Evolutionary conservation across 202 grass and related monocot genomes (phyloP).

Genomic region (Carex arenaria): DNA sequence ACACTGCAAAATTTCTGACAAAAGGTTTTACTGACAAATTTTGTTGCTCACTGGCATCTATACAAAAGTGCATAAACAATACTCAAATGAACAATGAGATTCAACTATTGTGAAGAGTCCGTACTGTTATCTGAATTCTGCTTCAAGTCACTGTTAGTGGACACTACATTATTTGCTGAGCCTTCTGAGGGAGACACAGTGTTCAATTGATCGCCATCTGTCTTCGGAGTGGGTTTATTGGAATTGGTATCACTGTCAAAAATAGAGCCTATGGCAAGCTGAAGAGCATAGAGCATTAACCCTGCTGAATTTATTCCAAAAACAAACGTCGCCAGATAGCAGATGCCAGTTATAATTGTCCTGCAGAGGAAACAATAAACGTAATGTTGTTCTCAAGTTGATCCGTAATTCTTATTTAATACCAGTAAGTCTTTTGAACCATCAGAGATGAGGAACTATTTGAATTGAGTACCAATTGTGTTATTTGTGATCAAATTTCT

Average conservation of each 20-base stretch:
- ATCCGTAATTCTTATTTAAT: neutral
- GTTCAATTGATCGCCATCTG: conserved; percentile 41
- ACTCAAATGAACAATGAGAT: neutral
- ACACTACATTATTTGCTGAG: conserved; percentile 26
- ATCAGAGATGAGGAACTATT: neutral
- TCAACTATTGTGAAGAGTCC: conserved; percentile 39
- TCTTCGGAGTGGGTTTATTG: conserved; percentile 25
- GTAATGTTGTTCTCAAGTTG: neutral
- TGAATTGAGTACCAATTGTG: neutral
- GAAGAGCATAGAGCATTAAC: conserved; percentile 64
- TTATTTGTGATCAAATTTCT: neutral
- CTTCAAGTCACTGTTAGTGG: conserved; percentile 40
- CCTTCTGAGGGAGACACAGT: conserved; percentile 30
- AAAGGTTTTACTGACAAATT: neutral
- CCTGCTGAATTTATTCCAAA: conserved; percentile 78
- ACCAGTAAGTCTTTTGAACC: neutral
- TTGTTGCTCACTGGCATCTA: neutral
- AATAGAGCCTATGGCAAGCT: conserved; percentile 61
- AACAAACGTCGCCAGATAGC: conserved; percentile 88
- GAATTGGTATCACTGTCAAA: conserved; percentile 37
- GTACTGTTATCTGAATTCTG: conserved; percentile 53
- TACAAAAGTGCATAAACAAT: conserved; percentile 14
- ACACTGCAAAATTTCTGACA: neutral
- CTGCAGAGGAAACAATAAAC: conserved; percentile 33
- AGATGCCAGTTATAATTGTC: conserved; percentile 84